phyloP scores from a whole-genome alignment of 805 yeast species.

The Lipomyces sp. region DNA sequence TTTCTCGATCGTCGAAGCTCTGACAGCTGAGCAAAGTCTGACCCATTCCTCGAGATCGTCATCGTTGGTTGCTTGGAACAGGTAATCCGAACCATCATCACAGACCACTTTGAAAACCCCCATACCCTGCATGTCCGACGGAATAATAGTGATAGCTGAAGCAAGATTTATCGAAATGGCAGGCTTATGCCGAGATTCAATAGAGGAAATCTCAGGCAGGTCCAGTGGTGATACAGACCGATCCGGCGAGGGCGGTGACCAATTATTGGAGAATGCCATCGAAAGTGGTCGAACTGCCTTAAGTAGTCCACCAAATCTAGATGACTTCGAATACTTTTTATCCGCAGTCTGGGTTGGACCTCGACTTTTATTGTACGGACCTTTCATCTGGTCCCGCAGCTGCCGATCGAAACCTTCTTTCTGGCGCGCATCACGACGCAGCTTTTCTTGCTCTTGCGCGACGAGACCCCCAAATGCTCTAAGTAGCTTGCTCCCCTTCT shows the following conservation, averaged over 20 bases:
- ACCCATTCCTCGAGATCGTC: slow-evolving; percentile 78
- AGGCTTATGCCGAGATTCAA: slow-evolving; percentile 56
- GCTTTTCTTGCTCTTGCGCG: slow-evolving; percentile 56
- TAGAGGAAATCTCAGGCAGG: slow-evolving; percentile 59
- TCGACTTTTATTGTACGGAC: neutral
- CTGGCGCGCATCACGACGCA: slow-evolving; percentile 58
- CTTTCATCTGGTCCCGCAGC: slow-evolving; percentile 20
- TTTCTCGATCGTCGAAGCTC: slow-evolving; percentile 38
- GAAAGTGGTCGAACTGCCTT: slow-evolving; percentile 50
- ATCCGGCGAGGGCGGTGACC: slow-evolving; percentile 46
- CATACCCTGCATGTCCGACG: slow-evolving; percentile 41
- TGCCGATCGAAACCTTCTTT: slow-evolving; percentile 44
- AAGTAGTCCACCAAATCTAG: slow-evolving; percentile 49
- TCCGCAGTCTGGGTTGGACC: slow-evolving; percentile 9
- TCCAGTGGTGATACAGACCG: slow-evolving; percentile 56
- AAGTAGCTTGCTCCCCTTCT: slow-evolving; percentile 43
- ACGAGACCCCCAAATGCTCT: slow-evolving; percentile 56
- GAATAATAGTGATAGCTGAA: slow-evolving; percentile 49
- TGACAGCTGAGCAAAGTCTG: slow-evolving; percentile 41
- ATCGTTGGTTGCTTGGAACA: slow-evolving; percentile 69
- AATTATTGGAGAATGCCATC: slow-evolving; percentile 44
- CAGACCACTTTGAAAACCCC: slow-evolving; percentile 51
- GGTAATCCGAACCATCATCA: slow-evolving; percentile 57
- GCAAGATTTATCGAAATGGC: slow-evolving; percentile 52
- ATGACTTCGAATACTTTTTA: slow-evolving; percentile 25